Conservation (phyloP, 2,329 filamentous ascomycete species). For the Emergomyces orientalis region DNA sequence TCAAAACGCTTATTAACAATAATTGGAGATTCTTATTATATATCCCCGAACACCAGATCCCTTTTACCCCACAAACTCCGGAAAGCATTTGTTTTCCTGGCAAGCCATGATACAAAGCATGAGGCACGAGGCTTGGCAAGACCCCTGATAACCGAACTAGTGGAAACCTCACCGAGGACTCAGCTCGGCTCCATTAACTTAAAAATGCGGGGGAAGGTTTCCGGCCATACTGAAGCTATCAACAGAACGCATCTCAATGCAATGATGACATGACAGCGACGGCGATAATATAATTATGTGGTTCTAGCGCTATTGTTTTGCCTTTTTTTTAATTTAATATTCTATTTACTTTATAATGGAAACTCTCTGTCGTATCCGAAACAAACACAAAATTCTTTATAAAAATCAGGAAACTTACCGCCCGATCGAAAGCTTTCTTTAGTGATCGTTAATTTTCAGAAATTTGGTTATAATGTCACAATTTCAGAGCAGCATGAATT, state of each 20-base stretch:
- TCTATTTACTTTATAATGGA: not conserved
- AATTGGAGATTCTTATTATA: too few relatives aligned
- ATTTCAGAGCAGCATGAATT: slow-evolving; percentile 38
- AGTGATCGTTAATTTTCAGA: not conserved
- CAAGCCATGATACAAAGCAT: not conserved
- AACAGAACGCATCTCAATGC: not conserved
- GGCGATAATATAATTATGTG: not conserved
- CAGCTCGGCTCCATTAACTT: not conserved
- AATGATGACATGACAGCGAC: not conserved
- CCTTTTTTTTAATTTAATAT: not conserved
- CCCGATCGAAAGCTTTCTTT: not conserved
- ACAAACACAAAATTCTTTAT: not conserved
- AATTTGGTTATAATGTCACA: not conserved
- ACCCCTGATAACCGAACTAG: not conserved
- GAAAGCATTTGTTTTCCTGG: not conserved
- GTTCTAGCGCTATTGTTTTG: not conserved
- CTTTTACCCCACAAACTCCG: not conserved
- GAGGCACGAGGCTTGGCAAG: not conserved
- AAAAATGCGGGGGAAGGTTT: not conserved
- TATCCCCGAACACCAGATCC: not conserved
- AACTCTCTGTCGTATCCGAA: not conserved
- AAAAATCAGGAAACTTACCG: not conserved
- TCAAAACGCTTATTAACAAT: too few relatives aligned
- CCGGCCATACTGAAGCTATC: not conserved
- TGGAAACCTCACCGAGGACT: not conserved